Percentiles rank a stretch among this genome's conserved stretches.
phyloP scores from a whole-genome alignment of 1,284 basidiomycete species.

The Pascua guehoae region DNA sequence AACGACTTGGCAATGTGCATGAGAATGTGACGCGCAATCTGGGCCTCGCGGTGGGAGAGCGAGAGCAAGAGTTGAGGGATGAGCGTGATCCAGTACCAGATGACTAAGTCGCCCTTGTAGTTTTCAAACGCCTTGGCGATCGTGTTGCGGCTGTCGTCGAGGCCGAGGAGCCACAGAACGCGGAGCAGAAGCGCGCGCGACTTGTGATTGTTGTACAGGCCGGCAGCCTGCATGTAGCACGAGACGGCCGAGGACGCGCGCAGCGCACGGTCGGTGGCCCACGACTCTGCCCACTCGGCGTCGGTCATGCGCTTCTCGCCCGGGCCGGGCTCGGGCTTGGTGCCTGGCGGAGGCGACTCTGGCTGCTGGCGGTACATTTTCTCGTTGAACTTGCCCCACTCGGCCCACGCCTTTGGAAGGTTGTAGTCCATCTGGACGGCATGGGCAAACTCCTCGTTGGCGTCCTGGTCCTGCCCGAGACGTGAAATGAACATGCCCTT shows the following conservation, averaged over 20 bases:
- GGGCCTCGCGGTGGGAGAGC: conserved; percentile 84
- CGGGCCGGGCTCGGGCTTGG: conserved; percentile 41
- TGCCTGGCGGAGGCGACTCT: conserved; percentile 30
- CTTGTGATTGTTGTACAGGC: conserved; percentile 91
- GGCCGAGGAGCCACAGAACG: conserved; percentile 91
- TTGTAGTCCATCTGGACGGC: conserved; percentile 94
- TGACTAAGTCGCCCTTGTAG: conserved; percentile 93
- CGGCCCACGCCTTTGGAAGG: conserved; percentile 96
- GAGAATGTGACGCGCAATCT: conserved; percentile 85
- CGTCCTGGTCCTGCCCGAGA: conserved; percentile 82
- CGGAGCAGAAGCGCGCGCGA: conserved; percentile 86
- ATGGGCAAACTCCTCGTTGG: conserved; percentile 86
- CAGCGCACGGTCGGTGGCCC: conserved; percentile 53
- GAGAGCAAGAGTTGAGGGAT: conserved; percentile 94
- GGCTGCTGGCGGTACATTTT: conserved; percentile 66
- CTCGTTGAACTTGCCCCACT: conserved; percentile 96
- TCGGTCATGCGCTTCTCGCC: conserved; percentile 69
- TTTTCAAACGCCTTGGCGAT: conserved; percentile 90
- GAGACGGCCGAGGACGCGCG: conserved; percentile 88
- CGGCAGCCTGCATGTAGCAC: conserved; percentile 96
- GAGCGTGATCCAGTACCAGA: conserved; percentile 99
- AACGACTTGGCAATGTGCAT: conserved; percentile 86
- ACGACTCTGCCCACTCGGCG: conserved; percentile 40
- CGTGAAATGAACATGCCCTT: conserved; percentile 99
- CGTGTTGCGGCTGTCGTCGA: conserved; percentile 70